Base-by-base conservation (phyloP, 495 filamentous ascomycete genomes). In the Aspergillus wentii region DNA sequence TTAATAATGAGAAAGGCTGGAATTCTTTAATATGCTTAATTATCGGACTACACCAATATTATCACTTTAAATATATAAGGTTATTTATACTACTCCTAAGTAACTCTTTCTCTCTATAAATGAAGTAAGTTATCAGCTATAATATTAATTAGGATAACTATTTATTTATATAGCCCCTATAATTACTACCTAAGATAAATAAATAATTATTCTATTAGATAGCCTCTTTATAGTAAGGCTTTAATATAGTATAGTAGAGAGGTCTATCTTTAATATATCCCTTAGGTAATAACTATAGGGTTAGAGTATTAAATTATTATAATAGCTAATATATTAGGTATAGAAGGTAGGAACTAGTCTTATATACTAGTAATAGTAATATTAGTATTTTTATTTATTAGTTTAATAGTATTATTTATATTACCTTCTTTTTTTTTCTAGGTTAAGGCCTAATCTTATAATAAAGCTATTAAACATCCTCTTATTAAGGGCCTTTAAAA, bases 81-180 rank as follows among this genome's bases (percentile, higher is more conserved):
- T 5, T 25, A 25, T 5, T 10, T 25, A 10, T 10, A 6, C 10
- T 5, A 25, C 26, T 6, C 10, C 6, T 17, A 26, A 27, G 27
- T 18, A 21, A 38, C 6, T 27, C 22, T 17, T 35, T 38, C 8
- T n/a, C n/a, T n/a, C n/a, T n/a, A 6, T 5, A 25, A 25, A 6
- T 6, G 22, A 25, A 25, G 22, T 5, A 25, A 25, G 22, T n/a
- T n/a, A n/a, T n/a, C n/a, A n/a, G n/a, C n/a, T n/a, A n/a, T n/a
- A n/a, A n/a, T n/a, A n/a, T n/a, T n/a, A n/a, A n/a, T n/a, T n/a
- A n/a, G n/a, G n/a, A n/a, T n/a, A n/a, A n/a, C n/a, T n/a, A n/a
- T 21, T 38, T 14, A 42, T 42, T 5, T 17, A 15, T 26, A 38
- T 35, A 17, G 22, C 5, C 22, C 10, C 22, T 25, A 25, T 25